Evolutionary conservation across 805 yeast genomes (phyloP).

Genomic region (Kockiozyma suomiensis): DNA sequence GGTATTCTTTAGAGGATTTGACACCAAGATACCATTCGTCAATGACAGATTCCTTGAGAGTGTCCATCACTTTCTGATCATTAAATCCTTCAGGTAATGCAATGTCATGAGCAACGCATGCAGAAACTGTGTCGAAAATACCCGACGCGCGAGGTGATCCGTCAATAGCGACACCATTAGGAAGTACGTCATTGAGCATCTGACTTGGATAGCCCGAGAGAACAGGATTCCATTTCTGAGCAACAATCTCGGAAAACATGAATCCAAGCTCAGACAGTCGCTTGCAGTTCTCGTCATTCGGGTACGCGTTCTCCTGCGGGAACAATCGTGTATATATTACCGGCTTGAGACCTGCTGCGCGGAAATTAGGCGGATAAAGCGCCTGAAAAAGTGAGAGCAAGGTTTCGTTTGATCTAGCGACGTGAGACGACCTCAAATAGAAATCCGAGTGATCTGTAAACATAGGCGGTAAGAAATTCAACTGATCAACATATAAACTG

Average conservation of each 20-base stretch:
- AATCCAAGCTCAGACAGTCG: slow-evolving; percentile 31
- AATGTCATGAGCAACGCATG: slow-evolving; percentile 28
- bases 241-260: slow-evolving; percentile 33
- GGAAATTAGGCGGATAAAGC: slow-evolving; percentile 30
- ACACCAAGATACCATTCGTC: slow-evolving; percentile 36
- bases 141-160: slow-evolving; percentile 36
- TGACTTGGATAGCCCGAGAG: slow-evolving; percentile 30
- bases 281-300: slow-evolving; percentile 34
- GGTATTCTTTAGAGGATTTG: slow-evolving; percentile 26
- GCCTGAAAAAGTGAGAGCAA: slow-evolving; percentile 30
- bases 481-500: slow-evolving; percentile 27
- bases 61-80: slow-evolving; percentile 12
- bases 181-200: slow-evolving; percentile 27
- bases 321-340: slow-evolving; percentile 28
- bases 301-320: slow-evolving; percentile 35
- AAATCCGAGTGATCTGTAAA: slow-evolving; percentile 19
- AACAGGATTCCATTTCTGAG: slow-evolving; percentile 32
- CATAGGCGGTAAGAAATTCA: slow-evolving; percentile 26
- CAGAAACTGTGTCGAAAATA: slow-evolving; percentile 31
- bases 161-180: slow-evolving; percentile 33
- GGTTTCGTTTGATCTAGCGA: slow-evolving; percentile 33
- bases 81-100: slow-evolving; percentile 23
- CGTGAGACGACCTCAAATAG: slow-evolving; percentile 33
- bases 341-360: slow-evolving; percentile 23
- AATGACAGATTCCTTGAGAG: slow-evolving; percentile 23